Conservation (phyloP, 2,329 filamentous ascomycete genomes). For the Lasiodiplodia citricola region DNA sequence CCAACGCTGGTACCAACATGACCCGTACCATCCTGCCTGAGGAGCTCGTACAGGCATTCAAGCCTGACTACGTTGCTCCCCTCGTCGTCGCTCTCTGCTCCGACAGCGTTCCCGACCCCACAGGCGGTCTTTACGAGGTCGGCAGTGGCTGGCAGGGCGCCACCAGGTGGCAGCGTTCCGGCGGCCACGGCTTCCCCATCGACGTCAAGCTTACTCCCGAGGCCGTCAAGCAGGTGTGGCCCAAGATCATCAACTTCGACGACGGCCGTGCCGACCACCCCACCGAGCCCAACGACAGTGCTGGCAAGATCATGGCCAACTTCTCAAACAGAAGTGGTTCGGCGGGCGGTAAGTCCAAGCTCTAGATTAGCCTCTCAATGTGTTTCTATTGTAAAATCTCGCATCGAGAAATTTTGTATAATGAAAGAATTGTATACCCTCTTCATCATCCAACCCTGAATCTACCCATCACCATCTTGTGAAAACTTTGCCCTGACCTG, state of each 20-base stretch:
- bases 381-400: background rate
- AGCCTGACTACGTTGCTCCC: conserved; percentile 97
- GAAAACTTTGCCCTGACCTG: background rate
- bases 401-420: conserved; percentile 14
- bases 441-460: background rate
- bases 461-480: background rate
- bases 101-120: conserved; percentile 85
- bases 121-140: conserved; percentile 90
- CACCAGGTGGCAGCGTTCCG: conserved; percentile 93
- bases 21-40: conserved; percentile 93
- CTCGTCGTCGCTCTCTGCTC: conserved; percentile 85
- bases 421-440: conserved; percentile 26
- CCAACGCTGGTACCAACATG: conserved; percentile 95
- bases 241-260: conserved; percentile 83
- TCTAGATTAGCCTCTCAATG: conserved; percentile 26
- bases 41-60: conserved; percentile 98
- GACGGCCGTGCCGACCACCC: conserved; percentile 88
- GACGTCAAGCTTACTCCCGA: conserved; percentile 81
- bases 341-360: conserved; percentile 40
- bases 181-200: conserved; percentile 88
- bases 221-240: conserved; percentile 68
- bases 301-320: conserved; percentile 84
- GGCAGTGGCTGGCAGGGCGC: conserved; percentile 91
- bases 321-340: conserved; percentile 72
- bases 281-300: conserved; percentile 73